phyloP scores from a whole-genome alignment of 768 basidiomycete species.

The Amanita exitialis region DNA sequence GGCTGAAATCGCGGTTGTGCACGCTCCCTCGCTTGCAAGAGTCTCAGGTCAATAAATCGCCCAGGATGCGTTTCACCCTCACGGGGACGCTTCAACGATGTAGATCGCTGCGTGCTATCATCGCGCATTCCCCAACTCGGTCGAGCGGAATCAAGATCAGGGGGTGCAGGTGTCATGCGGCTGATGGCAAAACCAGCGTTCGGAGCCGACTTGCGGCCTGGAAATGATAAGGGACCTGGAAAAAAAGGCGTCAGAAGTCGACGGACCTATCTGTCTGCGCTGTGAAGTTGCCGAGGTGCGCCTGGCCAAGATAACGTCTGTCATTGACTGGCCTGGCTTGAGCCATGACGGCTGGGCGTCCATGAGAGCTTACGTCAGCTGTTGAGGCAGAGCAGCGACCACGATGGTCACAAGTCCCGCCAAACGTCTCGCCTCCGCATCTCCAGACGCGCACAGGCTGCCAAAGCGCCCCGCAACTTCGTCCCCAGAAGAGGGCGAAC shows the following conservation, averaged over 20 bases:
- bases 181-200: not conserved
- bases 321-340: not conserved
- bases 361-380: conserved; percentile 4
- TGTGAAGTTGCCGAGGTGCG: not conserved
- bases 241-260: not conserved
- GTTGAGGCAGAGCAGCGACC: not conserved
- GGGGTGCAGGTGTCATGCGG: conserved; percentile 2
- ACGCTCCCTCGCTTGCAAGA: not conserved
- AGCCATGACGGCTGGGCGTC: conserved; percentile 1
- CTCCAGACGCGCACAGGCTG: conserved; percentile 38
- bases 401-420: conserved; percentile 9
- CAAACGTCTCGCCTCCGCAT: conserved; percentile 53
- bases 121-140: not conserved
- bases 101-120: not conserved
- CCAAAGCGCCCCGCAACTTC: conserved; percentile 49
- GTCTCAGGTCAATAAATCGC: not conserved
- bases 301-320: not conserved
- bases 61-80: not conserved
- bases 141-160: too few species aligned
- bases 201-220: not conserved
- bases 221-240: not conserved
- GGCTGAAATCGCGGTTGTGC: not conserved
- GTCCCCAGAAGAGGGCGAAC: conserved; percentile 76
- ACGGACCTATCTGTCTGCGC: not conserved
- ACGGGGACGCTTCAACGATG: not conserved